These are phyloP conservation scores for Hansenula anomala DNA, from an alignment of 1,139 yeast genomes.

Conservation along the genomic window DNA sequence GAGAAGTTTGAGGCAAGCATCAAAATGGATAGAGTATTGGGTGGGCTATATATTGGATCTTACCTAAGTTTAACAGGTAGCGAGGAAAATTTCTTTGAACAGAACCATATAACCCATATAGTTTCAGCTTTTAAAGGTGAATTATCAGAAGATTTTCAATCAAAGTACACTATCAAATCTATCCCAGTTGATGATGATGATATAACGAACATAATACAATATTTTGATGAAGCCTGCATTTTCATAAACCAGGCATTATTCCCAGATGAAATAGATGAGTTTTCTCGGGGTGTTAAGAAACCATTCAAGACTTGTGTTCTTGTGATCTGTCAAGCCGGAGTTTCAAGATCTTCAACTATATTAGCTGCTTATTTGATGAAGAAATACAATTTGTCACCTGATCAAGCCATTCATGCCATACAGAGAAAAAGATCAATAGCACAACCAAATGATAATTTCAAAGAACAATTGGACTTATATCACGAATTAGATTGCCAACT, in stretches of 20 bases:
- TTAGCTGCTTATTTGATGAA: slow-evolving; percentile 78
- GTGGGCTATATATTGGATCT: slow-evolving; percentile 61
- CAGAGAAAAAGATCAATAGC: slow-evolving; percentile 53
- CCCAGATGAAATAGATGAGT: slow-evolving; percentile 29
- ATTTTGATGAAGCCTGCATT: slow-evolving; percentile 52
- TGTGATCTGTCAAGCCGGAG: slow-evolving; percentile 83
- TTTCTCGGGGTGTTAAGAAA: slow-evolving; percentile 27
- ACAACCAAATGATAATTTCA: slow-evolving; percentile 76
- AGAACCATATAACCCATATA: slow-evolving; percentile 58
- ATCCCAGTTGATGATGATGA: slow-evolving; percentile 67
- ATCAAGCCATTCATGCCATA: slow-evolving; percentile 70
- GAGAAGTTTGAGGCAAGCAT: no score
- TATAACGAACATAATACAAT: slow-evolving; percentile 55
- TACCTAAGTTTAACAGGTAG: slow-evolving; percentile 43
- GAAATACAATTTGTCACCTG: slow-evolving; percentile 51
- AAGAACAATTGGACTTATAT: slow-evolving; percentile 64
- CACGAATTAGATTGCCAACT: slow-evolving; percentile 41
- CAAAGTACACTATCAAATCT: slow-evolving; percentile 51
- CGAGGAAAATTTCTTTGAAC: slow-evolving; percentile 36
- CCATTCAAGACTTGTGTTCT: slow-evolving; percentile 45
- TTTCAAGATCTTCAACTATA: slow-evolving; percentile 73
- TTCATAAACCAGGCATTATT: slow-evolving; percentile 67
- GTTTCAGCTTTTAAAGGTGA: slow-evolving; percentile 64
- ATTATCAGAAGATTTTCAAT: slow-evolving; percentile 46
- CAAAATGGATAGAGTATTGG: slow-evolving; percentile 44